phyloP scores from a whole-genome alignment of 1,139 yeast species.

The Pichia sp. region DNA sequence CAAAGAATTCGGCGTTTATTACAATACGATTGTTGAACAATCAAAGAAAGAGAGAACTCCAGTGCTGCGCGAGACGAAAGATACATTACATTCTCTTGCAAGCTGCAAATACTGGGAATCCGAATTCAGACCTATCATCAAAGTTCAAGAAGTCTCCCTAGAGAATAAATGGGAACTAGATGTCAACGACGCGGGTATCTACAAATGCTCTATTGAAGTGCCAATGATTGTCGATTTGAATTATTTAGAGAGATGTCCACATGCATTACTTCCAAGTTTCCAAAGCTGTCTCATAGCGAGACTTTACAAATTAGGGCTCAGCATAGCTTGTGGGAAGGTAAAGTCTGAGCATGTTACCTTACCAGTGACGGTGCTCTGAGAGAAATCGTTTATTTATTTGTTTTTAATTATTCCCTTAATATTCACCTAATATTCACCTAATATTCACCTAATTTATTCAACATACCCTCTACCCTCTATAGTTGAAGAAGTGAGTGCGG shows the following conservation, averaged over 20 bases:
- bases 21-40: constrained; percentile 4
- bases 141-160: background rate
- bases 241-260: constrained; percentile 1
- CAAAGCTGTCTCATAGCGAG: constrained; percentile 10
- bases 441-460: too few relatives aligned
- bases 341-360: background rate
- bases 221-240: constrained; percentile 2
- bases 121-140: constrained; percentile 3
- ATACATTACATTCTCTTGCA: constrained; percentile 5
- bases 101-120: constrained; percentile 3
- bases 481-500: too few relatives aligned
- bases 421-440: too few relatives aligned
- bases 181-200: background rate
- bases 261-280: constrained; percentile 8
- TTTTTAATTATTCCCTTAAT: too few relatives aligned
- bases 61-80: constrained; percentile 7
- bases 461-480: too few relatives aligned
- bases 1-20: constrained; percentile 6
- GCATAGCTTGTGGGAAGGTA: constrained; percentile 1
- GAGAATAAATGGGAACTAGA: constrained; percentile 2
- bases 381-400: background rate
- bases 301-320: constrained; percentile 6
- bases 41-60: constrained; percentile 1
- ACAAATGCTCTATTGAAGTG: background rate
- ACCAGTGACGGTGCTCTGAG: constrained; percentile 6